Conservation (phyloP, 306 rosid genomes). For the Hippophae gyantsensis region DNA sequence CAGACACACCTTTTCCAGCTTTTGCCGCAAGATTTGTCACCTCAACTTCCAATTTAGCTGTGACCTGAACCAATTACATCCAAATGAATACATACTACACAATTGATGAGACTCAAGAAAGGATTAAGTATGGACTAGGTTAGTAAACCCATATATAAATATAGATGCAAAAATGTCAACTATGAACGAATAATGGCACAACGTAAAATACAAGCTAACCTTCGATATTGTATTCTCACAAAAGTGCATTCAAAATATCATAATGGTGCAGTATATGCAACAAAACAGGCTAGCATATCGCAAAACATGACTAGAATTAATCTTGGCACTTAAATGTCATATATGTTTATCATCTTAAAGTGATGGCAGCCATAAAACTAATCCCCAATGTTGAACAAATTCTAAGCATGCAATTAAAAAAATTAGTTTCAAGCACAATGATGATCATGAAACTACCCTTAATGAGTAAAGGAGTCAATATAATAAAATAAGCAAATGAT, state of each 20-base stretch:
- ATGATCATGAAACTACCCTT: slow-evolving; percentile 2
- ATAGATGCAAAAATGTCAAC: neutral
- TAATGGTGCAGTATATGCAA: too few relatives aligned
- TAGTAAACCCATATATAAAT: neutral
- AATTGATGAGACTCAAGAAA: slow-evolving; percentile 3
- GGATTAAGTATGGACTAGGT: neutral
- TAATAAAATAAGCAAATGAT: neutral
- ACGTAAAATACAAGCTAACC: too few relatives aligned
- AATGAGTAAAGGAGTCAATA: slow-evolving; percentile 3
- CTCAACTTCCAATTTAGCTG: slow-evolving; percentile 89
- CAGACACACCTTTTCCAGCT: slow-evolving; percentile 82
- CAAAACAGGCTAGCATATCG: too few relatives aligned
- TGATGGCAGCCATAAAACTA: too few relatives aligned
- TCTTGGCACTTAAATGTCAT: too few relatives aligned
- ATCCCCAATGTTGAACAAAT: neutral
- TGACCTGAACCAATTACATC: slow-evolving; percentile 44
- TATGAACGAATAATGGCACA: neutral
- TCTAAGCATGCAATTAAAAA: neutral
- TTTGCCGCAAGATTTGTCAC: slow-evolving; percentile 92
- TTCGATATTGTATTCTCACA: too few relatives aligned
- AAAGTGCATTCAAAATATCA: too few relatives aligned
- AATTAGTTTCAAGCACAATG: neutral
- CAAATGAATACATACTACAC: neutral
- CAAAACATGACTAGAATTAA: too few relatives aligned
- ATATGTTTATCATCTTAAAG: too few relatives aligned